Evolutionary conservation across 78 protist species (phyloP), one percentile per base, ranked within the genome.

Genomic region (Dictyostelium capitatum): DNA sequence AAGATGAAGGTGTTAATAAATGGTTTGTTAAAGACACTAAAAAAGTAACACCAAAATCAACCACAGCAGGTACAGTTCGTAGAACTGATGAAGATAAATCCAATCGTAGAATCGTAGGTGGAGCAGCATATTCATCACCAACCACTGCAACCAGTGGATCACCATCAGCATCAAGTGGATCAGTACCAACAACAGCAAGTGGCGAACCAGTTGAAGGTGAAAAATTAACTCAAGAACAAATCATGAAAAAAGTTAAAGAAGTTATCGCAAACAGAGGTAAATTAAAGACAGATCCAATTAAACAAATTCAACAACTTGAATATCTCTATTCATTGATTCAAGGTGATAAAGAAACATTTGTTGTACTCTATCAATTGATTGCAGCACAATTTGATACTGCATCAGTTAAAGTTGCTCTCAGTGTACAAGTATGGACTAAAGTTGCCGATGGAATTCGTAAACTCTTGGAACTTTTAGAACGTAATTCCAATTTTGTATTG

Each of bases 331-430:
- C 43, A 3, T 72, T 78, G 4, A 69, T 82, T 69, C 83, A 81
- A 47, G 67, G 72, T 51, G 91, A 82, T 25, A 77, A 89, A n/a
- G 91, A 90, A 14, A 83, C 83, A 25, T 73, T 92, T 46, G 78
- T 82, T 67, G 70, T 92, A 30, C 80, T 87, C 57, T 72, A 90
- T 67, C 53, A 81, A 19, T 75, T 96, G 80, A 59, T 92, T 62
- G 59, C 93, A 8, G 91, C 95, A 8, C 95, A 81, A 54, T 96
- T 96, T 62, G 96, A 92, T 90, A 53, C 84, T 20, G 77, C 93
- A 57, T 53, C 47, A 20, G 51, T 95, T 25, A 69, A 89, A 64
- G 79, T 79, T 23, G 67, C 90, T 25, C 81, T 96, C 75, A n/a
- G 74, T 80, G 37, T 46, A 46, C 82, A 67, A 37, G n/a, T 46